Base-by-base conservation (phyloP, 1,284 basidiomycete genomes). In the Sanghuangporus weigelae region DNA sequence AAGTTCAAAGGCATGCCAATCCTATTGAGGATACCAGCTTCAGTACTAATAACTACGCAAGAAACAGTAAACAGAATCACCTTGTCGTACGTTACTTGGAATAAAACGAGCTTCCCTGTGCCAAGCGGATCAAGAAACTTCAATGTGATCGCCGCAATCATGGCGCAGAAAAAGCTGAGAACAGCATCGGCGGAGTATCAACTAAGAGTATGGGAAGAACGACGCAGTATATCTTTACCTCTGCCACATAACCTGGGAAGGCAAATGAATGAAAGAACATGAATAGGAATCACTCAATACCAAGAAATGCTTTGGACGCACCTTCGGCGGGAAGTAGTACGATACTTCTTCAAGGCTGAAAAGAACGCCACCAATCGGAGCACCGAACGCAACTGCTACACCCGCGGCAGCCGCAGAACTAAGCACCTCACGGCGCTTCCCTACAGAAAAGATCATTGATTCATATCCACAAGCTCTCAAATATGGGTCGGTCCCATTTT, bases 281-380 rank as follows among this genome's bases (percentile, higher is more conserved):
- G 57, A 48, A 39, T 38, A 19, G 31, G 19, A 38, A 5, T 51
- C 61, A 68, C 49, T 48, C 62, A 58, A 48, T 63, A 19, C 2
- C 63, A 68, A 62, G 62, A 77, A 64, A 35, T 8, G 14, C 46
- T 42, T 31, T 26, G 53, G 48, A 60, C 68, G 67, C 73, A 82
- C 92, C 77, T 96, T 95, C 0, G 95, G 89, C 12, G 95, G 95
- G 73, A 98, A 98, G 76, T 93, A 97, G 73, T 95, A 96, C 2
- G 93, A 95, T 2, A 98, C 95, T 74, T 97, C 95, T 74, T 96
- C 93, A 66, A 96, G 77, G 66, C 93, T 94, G 75, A 97, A 96
- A 49, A 97, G 75, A 0, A 95, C 95, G 7, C 95, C 95, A 44
- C 95, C 81, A 38, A 84, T 76, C 0, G 82, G 81, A 0, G 81